These are phyloP conservation scores for Pisolithus tinctorius DNA, from an alignment of 768 basidiomycete genomes.

Conservation along the genomic window DNA sequence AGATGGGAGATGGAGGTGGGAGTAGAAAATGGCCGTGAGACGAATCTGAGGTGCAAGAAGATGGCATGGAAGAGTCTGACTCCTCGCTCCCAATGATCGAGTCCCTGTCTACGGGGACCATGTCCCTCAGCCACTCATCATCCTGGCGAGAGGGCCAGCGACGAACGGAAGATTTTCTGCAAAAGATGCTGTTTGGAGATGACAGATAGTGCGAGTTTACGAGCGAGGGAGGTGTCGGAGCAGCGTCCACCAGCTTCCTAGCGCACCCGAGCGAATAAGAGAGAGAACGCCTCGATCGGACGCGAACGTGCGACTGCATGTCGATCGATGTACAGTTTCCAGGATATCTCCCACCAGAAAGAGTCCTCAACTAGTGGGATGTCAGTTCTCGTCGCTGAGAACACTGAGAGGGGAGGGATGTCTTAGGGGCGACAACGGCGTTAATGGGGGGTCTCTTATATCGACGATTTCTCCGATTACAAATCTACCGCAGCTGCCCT, in stretches of 20 bases:
- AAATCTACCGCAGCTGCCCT: too few species aligned
- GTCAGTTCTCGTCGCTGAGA: slow-evolving; percentile 5
- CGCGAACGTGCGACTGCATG: background rate
- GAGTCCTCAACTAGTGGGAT: too few species aligned
- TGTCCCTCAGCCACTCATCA: slow-evolving; percentile 60
- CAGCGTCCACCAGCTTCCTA: slow-evolving; percentile 23
- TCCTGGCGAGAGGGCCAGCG: slow-evolving; percentile 42
- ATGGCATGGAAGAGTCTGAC: slow-evolving; percentile 10
- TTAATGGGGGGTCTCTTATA: too few species aligned
- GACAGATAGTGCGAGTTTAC: slow-evolving; percentile 48
- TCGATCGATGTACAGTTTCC: background rate
- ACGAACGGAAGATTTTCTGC: slow-evolving; percentile 27
- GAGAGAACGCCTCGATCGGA: slow-evolving; percentile 13
- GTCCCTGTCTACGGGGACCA: slow-evolving; percentile 35
- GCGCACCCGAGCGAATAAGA: background rate
- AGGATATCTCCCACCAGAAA: too few species aligned
- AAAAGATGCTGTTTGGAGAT: slow-evolving; percentile 44
- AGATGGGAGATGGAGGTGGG: slow-evolving; percentile 12
- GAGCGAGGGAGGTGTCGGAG: slow-evolving; percentile 57
- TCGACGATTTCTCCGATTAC: too few species aligned
- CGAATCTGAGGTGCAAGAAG: slow-evolving; percentile 14
- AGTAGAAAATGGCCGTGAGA: slow-evolving; percentile 5
- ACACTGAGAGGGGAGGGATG: too few species aligned
- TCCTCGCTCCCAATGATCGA: slow-evolving; percentile 5
- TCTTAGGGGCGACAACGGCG: too few species aligned